Base-by-base conservation (phyloP, 1,284 basidiomycete genomes). In the Cryptococcus jaspeensis region DNA sequence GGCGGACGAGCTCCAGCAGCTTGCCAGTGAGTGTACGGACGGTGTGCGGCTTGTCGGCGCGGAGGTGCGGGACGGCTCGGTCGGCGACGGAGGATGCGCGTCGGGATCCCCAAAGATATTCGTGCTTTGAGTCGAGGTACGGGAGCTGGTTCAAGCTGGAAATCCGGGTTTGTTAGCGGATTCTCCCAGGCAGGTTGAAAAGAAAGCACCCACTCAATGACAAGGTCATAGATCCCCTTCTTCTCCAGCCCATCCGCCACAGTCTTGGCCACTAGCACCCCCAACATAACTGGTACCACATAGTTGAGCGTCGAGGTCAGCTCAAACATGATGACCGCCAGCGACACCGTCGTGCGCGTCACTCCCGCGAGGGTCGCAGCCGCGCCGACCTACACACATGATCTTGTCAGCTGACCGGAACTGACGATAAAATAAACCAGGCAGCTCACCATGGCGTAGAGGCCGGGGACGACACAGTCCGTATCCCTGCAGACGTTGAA, bases 261-360 rank as follows among this genome's bases (percentile, higher is more conserved):
- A 0, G 93, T 94, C 81, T 97, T 97, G 28, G 94, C 93, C 7
- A 94, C 87, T 32, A 98, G 82, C 5, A 98, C 80, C 7, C 74
- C 75, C 28, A 98, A 75, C 90, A 97, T 97, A 62, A 97, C 87
- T 1, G 95, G 95, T 0, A 95, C 88, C n/a, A 85, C 89, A 74
- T 98, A 97, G 4, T 90, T 93, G 61, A 99, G 79, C 1, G 92
- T 93, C 61, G 92, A 89, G 1, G 94, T 99, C 47, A 99, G 82
- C 76, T 98, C 95, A 69, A 97, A 91, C 84, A 97, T 92, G 78
- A 98, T 98, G 52, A 98, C 94, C 1, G 92, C 93, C 50, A 97
- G 83, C 1, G 92, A 94, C 9, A 97, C 90, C 0, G 77, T 78
- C 8, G 76, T 78, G 18, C 77, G 65, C 0, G 92, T 94, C 9